Base-by-base conservation (phyloP, 2,329 filamentous ascomycete genomes). In the Aspergillus thermomutatus region DNA sequence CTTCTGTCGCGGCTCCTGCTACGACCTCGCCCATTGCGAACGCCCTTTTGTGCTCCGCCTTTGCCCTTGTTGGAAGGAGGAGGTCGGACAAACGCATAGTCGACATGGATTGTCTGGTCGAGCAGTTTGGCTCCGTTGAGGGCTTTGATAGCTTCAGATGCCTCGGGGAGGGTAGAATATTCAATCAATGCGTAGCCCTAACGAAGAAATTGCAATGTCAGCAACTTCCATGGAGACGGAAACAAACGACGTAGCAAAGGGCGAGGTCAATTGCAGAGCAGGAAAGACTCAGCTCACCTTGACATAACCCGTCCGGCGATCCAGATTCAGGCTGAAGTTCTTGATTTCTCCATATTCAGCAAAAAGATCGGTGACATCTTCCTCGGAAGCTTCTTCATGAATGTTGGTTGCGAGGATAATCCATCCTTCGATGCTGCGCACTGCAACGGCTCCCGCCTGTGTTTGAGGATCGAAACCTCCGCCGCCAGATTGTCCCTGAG, bases 351-450 rank as follows among this genome's bases (percentile, higher is more conserved):
- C 85, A 63, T 83, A 85, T 59, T 88, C 85, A 58, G 83, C 84
- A 69, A 88, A 88, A 65, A 87, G 72, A 64, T 88, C 85, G 53
- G 83, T 83, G 26, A 88, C 72, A 60, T 87, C 85, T 72, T 88
- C 85, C 69, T 88, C 85, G n/a, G 79, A 83, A 9, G 85, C 83
- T 69, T 88, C 85, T 68, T 87, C 85, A 64, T 88, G 85, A 37
- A 88, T 83, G 62, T 88, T 87, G n/a, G 84, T 86, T 54, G 81
- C 84, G n/a, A 87, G 80, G 59, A 88, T 79, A 69, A 88, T 87
- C 85, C 85, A 88, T 61, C 85, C 85, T 70, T 88, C 85, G 64
- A 88, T 87, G 65, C 83, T 86, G 70, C 85, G 84, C 48, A 88
- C 85, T 8, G 85, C 85, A 74, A 80, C 78, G 26, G 79, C 77